Evolutionary conservation across 225 moss, liverwort and hornwort genomes (phyloP).

Genomic region (Neckera pumila): DNA sequence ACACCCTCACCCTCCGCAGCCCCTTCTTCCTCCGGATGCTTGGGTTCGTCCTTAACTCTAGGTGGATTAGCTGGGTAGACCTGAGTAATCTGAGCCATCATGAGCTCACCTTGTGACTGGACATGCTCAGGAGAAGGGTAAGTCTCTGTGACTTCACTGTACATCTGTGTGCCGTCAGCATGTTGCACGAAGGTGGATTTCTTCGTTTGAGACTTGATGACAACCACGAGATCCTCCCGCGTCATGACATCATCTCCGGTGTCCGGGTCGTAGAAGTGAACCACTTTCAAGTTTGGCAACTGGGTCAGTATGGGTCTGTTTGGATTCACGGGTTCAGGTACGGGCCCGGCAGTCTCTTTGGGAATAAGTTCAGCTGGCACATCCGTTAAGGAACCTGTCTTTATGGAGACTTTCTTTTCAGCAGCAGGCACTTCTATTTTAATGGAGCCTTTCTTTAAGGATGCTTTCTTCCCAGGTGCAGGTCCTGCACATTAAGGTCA

Average conservation of each 20-base stretch:
- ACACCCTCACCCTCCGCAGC: neutral
- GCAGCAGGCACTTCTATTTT: neutral
- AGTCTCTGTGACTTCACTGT: constrained; percentile 35
- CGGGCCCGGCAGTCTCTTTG: neutral
- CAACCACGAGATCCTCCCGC: constrained; percentile 79
- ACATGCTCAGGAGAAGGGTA: constrained; percentile 1
- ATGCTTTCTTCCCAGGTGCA: neutral
- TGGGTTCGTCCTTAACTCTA: neutral
- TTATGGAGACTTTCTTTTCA: constrained; percentile 1
- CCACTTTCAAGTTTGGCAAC: constrained; percentile 55
- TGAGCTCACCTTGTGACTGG: constrained; percentile 37
- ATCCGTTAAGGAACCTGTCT: neutral
- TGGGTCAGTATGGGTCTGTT: constrained; percentile 10
- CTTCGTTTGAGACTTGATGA: constrained; percentile 38
- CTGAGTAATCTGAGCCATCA: constrained; percentile 30
- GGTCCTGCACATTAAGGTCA: neutral
- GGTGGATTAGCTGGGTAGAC: constrained; percentile 17
- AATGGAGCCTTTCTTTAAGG: neutral
- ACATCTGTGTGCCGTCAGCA: constrained; percentile 89
- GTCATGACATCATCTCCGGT: constrained; percentile 57
- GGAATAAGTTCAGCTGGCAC: neutral
- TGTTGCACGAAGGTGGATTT: constrained; percentile 63
- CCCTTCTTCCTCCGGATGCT: neutral
- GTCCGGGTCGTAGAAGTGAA: constrained; percentile 53
- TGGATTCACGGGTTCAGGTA: neutral